Base-by-base conservation (phyloP, 1,284 basidiomycete species). In the Mycosarcoma mackinlayi region DNA sequence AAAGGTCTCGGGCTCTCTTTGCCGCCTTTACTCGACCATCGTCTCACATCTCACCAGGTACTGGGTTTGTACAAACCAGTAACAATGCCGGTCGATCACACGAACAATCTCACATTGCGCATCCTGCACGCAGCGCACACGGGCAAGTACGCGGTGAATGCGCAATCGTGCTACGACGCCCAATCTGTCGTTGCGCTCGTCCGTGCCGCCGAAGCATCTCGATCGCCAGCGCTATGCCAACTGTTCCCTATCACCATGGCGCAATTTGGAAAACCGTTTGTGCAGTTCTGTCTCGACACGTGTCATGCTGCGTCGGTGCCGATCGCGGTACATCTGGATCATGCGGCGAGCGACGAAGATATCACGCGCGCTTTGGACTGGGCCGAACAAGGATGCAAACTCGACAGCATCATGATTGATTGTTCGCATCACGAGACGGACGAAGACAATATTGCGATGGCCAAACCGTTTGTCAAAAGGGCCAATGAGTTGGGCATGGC, bases 401-500 rank as follows among this genome's bases (percentile, higher is more conserved):
- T 74, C 11, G 72, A 74, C 33, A 53, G 45, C 4, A 74, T 74
- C 49, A 74, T 74, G 72, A 68, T 74, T 30, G 72, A 74, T 39
- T 72, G 68, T 41, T 40, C 33, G 9, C 72, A 74, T 30, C 31
- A 35, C 19, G 72, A 74, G 18, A 67, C 53, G 13, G 72, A 74
- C 40, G 68, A 73, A 27, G 59, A 72, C 4, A 74, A 72, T 40
- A 74, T 74, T 38, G 37, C 45, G 11, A 57, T 64, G 68, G 72
- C 72, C 3, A 47, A 54, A 25, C 72, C 72, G 16, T 67, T 53
- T 45, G 75, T 77, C 41, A 23, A 66, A 35, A 56, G 76, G 8
- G 80, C 80, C 0, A 79, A 78, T 34, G 70, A 51, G 35, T 69
- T 77, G 35, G 85, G 85, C 16, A 83, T 85, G 44, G 84, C 84